Base-by-base conservation (phyloP, 208 protist species). In the Angomonas deanei region DNA sequence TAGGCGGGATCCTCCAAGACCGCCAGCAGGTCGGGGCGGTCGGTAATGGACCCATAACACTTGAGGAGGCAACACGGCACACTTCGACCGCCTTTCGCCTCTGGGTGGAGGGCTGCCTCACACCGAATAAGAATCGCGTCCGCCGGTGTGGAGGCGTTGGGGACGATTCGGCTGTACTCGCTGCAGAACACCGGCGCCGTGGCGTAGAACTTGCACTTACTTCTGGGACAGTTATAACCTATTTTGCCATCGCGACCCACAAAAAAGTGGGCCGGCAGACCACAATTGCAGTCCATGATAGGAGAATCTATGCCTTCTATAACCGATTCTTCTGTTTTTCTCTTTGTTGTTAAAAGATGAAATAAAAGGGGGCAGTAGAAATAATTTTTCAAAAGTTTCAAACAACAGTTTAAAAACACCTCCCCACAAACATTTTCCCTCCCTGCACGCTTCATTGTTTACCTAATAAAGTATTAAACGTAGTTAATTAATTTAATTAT, bases 241-340 rank as follows among this genome's bases (percentile, higher is more conserved):
- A 71, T 55, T 38, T 72, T 78, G 48, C 88, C 85, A 70, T 82
- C 76, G 26, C 78, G 80, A 21, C 58, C 63, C 23, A 79, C 64
- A 34, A 72, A 53, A 52, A 74, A 82, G 19, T 68, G 70, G 2
- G 74, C 85, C 8, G 65, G 72, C 5, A 61, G 27, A 0, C 76
- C 81, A 63, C 88, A 95, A 30, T 74, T 65, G 68, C 88, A 95
- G 71, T 91, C 74, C 88, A 94, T 94, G 17, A 52, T 23, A n/a
- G 34, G 34, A 17, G 34, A 17, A 13, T 39, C 34, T 39, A 39
- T 39, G 13, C 13, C n/a, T n/a, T n/a, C n/a, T n/a, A n/a, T n/a
- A n/a, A n/a, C n/a, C n/a, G n/a, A n/a, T n/a, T n/a, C n/a, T n/a
- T n/a, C n/a, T n/a, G n/a, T n/a, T n/a, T n/a, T n/a, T n/a, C n/a